Conservation (phyloP, 2,329 filamentous ascomycete genomes). For the Ascochyta fabae region DNA sequence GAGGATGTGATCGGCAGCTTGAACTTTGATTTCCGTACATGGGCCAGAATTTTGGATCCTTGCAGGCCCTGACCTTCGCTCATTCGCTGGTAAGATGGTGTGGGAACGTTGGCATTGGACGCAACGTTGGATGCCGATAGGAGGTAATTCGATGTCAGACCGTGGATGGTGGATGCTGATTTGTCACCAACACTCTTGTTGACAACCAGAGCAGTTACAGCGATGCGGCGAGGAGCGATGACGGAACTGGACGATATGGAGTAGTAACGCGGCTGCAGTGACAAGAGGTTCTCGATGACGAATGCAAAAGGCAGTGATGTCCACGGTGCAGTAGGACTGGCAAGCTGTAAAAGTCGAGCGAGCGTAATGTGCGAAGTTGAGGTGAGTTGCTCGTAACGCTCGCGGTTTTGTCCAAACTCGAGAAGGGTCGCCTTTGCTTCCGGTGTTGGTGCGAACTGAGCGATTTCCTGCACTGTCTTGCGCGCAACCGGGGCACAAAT, state of each 20-base stretch:
- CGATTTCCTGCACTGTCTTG: conserved; percentile 47
- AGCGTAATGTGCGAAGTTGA: conserved; percentile 46
- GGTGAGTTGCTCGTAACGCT: conserved; percentile 42
- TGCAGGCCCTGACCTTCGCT: conserved; percentile 20
- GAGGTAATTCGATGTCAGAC: conserved; percentile 52
- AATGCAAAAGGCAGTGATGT: conserved; percentile 41
- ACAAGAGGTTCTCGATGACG: conserved; percentile 37
- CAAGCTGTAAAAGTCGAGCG: conserved; percentile 46
- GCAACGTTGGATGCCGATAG: conserved; percentile 32
- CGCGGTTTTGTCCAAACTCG: conserved; percentile 41
- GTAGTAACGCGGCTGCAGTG: conserved; percentile 42
- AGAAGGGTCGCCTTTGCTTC: conserved; percentile 41
- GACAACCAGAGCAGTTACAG: conserved; percentile 51
- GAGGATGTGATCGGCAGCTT: conserved; percentile 52
- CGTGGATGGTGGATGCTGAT: conserved; percentile 36
- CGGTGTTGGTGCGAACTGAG: conserved; percentile 50
- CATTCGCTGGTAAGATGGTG: conserved; percentile 24
- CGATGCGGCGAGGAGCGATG: conserved; percentile 42
- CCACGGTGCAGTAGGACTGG: conserved; percentile 40
- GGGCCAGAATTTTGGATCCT: conserved; percentile 45
- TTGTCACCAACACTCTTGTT: conserved; percentile 37
- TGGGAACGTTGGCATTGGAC: conserved; percentile 20
- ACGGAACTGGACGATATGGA: conserved; percentile 49
- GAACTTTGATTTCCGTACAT: conserved; percentile 54
- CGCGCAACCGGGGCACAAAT: conserved; percentile 52